Evolutionary conservation across 208 protist genomes (phyloP), one percentile per base, ranked within the genome.

Genomic region (Acanthamoeba quina): DNA sequence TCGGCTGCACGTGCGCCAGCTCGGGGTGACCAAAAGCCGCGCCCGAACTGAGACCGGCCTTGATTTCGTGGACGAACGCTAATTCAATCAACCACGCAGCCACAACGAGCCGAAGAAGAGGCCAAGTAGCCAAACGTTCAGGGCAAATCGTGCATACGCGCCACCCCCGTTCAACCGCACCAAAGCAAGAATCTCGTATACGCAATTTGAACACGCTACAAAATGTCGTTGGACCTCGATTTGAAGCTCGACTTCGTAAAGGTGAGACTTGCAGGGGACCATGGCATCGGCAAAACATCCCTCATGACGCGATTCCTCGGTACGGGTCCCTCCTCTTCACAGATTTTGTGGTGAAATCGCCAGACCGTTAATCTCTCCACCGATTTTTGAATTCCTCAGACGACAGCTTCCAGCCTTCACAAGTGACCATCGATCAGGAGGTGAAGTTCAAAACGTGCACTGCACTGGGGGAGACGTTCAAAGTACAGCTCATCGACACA

Each of bases 401-500:
- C 41, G 41, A 82, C 41, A 47, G 15, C 9, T 82, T 82, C 21
- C 31, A 52, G 26, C 13, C 74, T 0, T 56, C 74, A n/a, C 74
- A 82, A 6, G 74, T 82, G 37, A 82, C 74, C 2, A 17, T 82
- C 37, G 74, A 82, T 82, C 74, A 82, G 26, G 74, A 82, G 41
- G 74, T 82, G 26, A 82, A 82, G 31, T 82, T 82, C 41, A 82
- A 82, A 41, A 82, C 34, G 6, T 82, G 74, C 41, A 82, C 41
- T 7, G 74, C 74, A 6, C 41, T 82, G 19, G 74, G 74, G 4
- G 74, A 82, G 74, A 82, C 74, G 5, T 82, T 82, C 41, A 82
- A 54, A 54, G 74, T 82, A n/a, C 74, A 82, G 41, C 74, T 82
- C 74, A 54, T 82, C 6, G 74, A 82, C 74, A 82, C 74, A 29